Evolutionary conservation across 2,329 filamentous ascomycete species (phyloP).

Genomic region (Scedosporium aurantiacum): DNA sequence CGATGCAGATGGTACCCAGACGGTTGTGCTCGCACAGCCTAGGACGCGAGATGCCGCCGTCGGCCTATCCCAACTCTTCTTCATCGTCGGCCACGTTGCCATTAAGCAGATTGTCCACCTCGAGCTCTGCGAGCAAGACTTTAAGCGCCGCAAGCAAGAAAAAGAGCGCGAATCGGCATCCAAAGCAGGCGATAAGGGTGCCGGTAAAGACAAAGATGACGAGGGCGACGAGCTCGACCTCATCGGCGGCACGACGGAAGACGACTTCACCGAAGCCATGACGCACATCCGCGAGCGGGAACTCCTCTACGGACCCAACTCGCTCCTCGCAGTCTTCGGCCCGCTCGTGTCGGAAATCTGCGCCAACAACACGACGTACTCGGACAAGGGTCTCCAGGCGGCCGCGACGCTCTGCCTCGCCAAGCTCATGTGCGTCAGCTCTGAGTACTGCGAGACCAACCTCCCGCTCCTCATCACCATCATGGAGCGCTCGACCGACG

Average conservation of each 20-base stretch:
- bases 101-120: slow-evolving; percentile 99
- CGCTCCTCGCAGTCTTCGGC: slow-evolving; percentile 81
- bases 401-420: slow-evolving; percentile 89
- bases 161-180: slow-evolving; percentile 56
- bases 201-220: slow-evolving; percentile 44
- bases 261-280: slow-evolving; percentile 83
- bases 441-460: slow-evolving; percentile 91
- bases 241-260: slow-evolving; percentile 91
- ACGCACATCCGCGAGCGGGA: slow-evolving; percentile 74
- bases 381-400: slow-evolving; percentile 80
- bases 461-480: slow-evolving; percentile 92
- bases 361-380: slow-evolving; percentile 85
- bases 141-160: slow-evolving; percentile 89
- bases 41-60: slow-evolving; percentile 58
- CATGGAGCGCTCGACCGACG: slow-evolving; percentile 85
- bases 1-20: slow-evolving; percentile 12
- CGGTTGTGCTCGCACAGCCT: slow-evolving; percentile 18
- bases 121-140: slow-evolving; percentile 93
- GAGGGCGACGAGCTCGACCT: slow-evolving; percentile 87
- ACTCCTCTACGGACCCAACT: slow-evolving; percentile 69
- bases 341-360: slow-evolving; percentile 89
- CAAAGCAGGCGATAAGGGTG: slow-evolving; percentile 30
- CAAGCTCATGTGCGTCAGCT: slow-evolving; percentile 97
- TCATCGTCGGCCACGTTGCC: slow-evolving; percentile 90
- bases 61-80: slow-evolving; percentile 79